Conservation (phyloP, 139 green algal species). For the Chlamydomonas urium region DNA sequence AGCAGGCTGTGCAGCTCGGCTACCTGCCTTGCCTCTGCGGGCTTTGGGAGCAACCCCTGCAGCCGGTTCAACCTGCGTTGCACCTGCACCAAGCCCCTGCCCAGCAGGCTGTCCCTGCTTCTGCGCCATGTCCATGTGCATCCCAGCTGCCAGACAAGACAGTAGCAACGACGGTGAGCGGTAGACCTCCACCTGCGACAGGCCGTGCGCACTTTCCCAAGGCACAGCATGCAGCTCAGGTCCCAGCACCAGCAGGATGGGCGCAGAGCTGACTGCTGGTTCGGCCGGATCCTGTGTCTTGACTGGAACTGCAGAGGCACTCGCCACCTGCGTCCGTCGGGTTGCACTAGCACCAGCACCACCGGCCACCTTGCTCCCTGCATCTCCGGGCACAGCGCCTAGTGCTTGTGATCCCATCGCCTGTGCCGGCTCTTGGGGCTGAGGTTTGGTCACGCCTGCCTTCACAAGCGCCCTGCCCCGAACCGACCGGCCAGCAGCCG, state of each 20-base stretch:
- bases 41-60: neutral
- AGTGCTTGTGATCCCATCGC: too few species aligned
- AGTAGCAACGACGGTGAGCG: conserved; percentile 7
- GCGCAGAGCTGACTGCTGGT: too few species aligned
- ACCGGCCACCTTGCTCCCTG: too few species aligned
- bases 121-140: neutral
- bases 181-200: conserved; percentile 2
- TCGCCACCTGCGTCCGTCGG: too few species aligned
- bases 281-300: too few species aligned
- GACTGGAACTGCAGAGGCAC: too few species aligned
- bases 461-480: too few species aligned
- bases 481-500: too few species aligned
- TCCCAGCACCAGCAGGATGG: conserved; percentile 5
- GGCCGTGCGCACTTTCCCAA: neutral
- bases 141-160: neutral
- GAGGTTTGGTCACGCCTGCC: too few species aligned
- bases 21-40: neutral
- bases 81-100: neutral
- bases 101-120: neutral
- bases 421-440: too few species aligned
- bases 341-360: too few species aligned
- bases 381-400: too few species aligned
- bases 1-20: neutral
- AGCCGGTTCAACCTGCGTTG: neutral
- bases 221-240: neutral